Percentiles rank a stretch among this genome's conserved stretches.
Conservation (phyloP, 768 basidiomycete species). For the Chalciporus chontae region DNA sequence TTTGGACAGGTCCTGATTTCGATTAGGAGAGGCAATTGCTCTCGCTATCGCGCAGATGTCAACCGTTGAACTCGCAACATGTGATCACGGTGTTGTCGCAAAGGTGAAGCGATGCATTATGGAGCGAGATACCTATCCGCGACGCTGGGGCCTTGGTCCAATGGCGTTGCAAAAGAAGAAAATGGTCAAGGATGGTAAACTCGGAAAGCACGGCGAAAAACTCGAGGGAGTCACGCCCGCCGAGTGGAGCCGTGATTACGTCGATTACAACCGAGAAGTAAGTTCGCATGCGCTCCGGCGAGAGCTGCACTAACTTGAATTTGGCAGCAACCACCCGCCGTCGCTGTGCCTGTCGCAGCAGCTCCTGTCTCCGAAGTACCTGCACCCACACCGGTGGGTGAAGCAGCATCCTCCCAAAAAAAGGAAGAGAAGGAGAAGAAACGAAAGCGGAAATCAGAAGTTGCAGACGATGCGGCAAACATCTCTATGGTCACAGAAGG, state of each 20-base stretch:
- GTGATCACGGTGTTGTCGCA: slow-evolving; percentile 97
- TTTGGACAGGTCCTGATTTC: slow-evolving; percentile 2
- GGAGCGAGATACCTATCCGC: slow-evolving; percentile 98
- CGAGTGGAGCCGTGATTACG: slow-evolving; percentile 89
- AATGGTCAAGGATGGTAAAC: slow-evolving; percentile 95
- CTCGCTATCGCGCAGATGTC: slow-evolving; percentile 97
- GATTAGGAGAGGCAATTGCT: slow-evolving; percentile 84
- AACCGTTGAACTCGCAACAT: slow-evolving; percentile 95
- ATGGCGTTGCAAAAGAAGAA: slow-evolving; percentile 97
- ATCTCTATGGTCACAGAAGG: slow-evolving; percentile 37
- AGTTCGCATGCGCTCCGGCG: slow-evolving; percentile 13
- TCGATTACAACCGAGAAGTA: slow-evolving; percentile 83
- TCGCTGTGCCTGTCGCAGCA: slow-evolving; percentile 24
- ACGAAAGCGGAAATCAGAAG: slow-evolving; percentile 76
- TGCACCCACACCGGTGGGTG: slow-evolving; percentile 29
- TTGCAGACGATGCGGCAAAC: slow-evolving; percentile 39
- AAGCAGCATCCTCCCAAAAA: slow-evolving; percentile 34
- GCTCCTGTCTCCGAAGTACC: slow-evolving; percentile 20
- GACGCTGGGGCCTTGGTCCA: slow-evolving; percentile 98
- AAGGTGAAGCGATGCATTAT: slow-evolving; percentile 99
- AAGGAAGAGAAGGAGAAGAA: slow-evolving; percentile 76
- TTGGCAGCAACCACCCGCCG: slow-evolving; percentile 39
- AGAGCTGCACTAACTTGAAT: background rate
- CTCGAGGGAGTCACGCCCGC: slow-evolving; percentile 83
- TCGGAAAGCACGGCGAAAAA: slow-evolving; percentile 92